Base-by-base conservation (phyloP, 2,329 filamentous ascomycete genomes). In the Keithomyces neogunnii region DNA sequence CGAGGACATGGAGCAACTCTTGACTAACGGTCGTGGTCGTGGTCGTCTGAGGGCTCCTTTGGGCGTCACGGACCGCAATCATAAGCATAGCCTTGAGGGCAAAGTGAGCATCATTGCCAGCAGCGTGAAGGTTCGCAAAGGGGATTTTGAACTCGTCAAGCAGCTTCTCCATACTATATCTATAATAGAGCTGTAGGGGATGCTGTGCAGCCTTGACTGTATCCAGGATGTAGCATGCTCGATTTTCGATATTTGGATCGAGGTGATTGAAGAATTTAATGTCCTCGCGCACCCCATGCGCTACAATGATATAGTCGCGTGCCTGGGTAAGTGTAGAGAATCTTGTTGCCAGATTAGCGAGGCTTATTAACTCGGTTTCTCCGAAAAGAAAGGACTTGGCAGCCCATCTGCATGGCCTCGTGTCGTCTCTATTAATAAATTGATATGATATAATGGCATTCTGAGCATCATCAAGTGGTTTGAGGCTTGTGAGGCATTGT, bases 41-140 rank as follows among this genome's bases (percentile, higher is more conserved):
- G 19, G 19, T n/a, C 4, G 36, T 5, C 36, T 13, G 11, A n/a
- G 36, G 11, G 11, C 11, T 11, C 36, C 39, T 48, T 11, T 30
- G 45, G 2, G 35, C 39, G 31, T 52, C 51, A 6, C 43, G 28
- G 9, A 56, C 55, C 2, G 52, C 53, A 47, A 58, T 50, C 54
- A 58, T 59, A 0, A 60, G 51, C 19, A 59, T 11, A 13, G 48
- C 53, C 29, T 45, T 55, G 29, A 64, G 52, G 7, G 55, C 51
- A 32, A 62, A 66, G 48, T 60, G 56, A 10, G 58, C 59, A 45
- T 65, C 62, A 39, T 65, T 66, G 1, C 61, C 63, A 13, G 58
- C 48, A 3, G 33, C 29, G 19, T 61, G 56, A 2, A 61, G 47
- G 26, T 45, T 45, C 4, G 35, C 48, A 44, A 52, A 53, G 47